These are phyloP conservation scores for Trichoderma polysporum DNA, from an alignment of 2,329 filamentous ascomycete species.

Conservation along the genomic window DNA sequence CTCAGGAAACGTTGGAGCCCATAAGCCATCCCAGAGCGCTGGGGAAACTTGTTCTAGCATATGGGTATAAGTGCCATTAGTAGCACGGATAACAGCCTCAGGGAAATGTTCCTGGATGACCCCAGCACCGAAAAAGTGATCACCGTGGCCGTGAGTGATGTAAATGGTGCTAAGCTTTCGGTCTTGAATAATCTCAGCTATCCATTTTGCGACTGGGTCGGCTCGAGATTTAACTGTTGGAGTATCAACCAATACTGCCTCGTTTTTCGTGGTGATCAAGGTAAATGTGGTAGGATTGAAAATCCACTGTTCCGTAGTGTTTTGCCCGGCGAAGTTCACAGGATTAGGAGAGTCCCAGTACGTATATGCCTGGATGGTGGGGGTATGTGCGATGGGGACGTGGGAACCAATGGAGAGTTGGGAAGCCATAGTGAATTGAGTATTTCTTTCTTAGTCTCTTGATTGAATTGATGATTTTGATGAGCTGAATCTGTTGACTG, in stretches of 20 bases:
- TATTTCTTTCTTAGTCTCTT: accelerated
- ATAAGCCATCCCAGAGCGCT: background rate
- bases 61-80: background rate
- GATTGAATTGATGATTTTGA: background rate
- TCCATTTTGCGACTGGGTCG: background rate
- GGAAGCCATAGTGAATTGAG: background rate
- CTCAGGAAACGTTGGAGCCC: background rate
- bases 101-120: background rate
- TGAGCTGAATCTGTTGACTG: background rate
- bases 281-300: conserved; percentile 11
- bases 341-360: conserved; percentile 5
- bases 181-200: background rate
- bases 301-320: background rate
- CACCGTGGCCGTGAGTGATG: conserved; percentile 10
- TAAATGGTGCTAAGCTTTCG: conserved; percentile 6
- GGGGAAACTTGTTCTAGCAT: conserved; percentile 4
- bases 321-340: background rate
- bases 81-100: background rate
- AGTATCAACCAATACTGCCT: background rate
- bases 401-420: background rate
- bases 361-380: background rate
- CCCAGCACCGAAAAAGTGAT: background rate
- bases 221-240: background rate
- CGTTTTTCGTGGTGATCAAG: background rate
- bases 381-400: background rate